Evolutionary conservation across 768 basidiomycete genomes (phyloP), one percentile per base, ranked within the genome.

Genomic region (Gyrodon lividus): DNA sequence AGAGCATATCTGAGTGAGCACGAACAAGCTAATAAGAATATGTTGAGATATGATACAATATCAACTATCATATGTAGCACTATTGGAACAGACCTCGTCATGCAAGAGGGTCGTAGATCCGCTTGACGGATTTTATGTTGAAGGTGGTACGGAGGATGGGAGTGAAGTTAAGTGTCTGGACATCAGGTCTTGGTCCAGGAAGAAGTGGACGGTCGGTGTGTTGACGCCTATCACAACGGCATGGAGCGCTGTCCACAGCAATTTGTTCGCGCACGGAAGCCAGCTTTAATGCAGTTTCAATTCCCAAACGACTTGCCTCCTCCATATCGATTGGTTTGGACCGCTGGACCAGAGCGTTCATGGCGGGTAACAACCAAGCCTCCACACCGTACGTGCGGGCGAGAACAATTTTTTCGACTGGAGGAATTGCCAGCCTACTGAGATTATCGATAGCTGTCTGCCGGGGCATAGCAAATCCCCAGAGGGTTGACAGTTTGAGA

Each of bases 401-500:
- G 16, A 76, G 55, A 22, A 59, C 54, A 19, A 76, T 64, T 40
- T 63, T 70, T 42, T 74, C 70, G 17, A 68, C 65, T 0, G 70
- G 54, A 3, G 69, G 8, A 4, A 46, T 5, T 5, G 2, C 1
- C 0, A 33, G 60, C 1, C 65, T 57, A 26, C 61, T 50, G 19
- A 49, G 40, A 2, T 44, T 45, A 4, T 61, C 12, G 12, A 72
- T 66, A 0, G 72, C 71, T 5, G 56, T 54, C n/a, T 55, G 20
- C 7, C 70, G 66, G 17, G 72, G 38, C 7, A 34, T 50, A 9
- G 55, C 49, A 47, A 78, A 73, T 22, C 52, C 52, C 73, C 74
- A 76, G 46, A 69, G 65, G 3, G 56, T 65, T 6, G 75, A 62
- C 12, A 76, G 60, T 48, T 69, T 71, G 13, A 77, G 65, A 13